These are phyloP conservation scores for Tetracladium setigerum DNA, from an alignment of 495 filamentous ascomycete genomes.

Conservation along the genomic window DNA sequence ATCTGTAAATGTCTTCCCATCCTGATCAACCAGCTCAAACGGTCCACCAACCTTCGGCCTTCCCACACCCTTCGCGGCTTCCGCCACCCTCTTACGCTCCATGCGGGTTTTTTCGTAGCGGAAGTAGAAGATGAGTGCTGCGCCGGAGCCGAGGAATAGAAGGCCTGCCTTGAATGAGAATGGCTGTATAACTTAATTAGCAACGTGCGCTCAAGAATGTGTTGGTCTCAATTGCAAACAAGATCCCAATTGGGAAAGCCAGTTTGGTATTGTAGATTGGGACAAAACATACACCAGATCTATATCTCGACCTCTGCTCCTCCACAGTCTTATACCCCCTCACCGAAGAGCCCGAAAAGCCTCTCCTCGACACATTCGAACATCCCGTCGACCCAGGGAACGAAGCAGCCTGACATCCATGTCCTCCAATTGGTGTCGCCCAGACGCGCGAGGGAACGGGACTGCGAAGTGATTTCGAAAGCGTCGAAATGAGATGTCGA, in stretches of 20 bases:
- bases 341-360: slow-evolving; percentile 2
- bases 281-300: slow-evolving; percentile 35
- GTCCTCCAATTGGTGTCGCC: background rate
- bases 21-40: slow-evolving; percentile 74
- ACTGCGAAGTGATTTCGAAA: slow-evolving; percentile 6
- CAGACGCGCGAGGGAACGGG: background rate
- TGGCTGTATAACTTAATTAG: slow-evolving; percentile 40
- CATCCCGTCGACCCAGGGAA: too few species aligned
- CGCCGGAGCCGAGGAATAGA: slow-evolving; percentile 74
- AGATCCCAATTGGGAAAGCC: background rate
- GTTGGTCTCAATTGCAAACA: background rate
- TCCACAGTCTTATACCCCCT: slow-evolving; percentile 44
- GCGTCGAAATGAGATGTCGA: slow-evolving; percentile 10
- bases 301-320: slow-evolving; percentile 43
- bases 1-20: slow-evolving; percentile 67
- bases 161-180: slow-evolving; percentile 87
- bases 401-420: too few species aligned
- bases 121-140: slow-evolving; percentile 80
- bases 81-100: slow-evolving; percentile 76
- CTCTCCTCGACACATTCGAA: too few species aligned
- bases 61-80: slow-evolving; percentile 87
- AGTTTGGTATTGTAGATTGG: too few species aligned
- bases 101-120: slow-evolving; percentile 82
- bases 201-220: background rate
- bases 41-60: slow-evolving; percentile 86